phyloP scores from a whole-genome alignment of 2,329 filamentous ascomycete genomes.

The Aspergillus uvarum region DNA sequence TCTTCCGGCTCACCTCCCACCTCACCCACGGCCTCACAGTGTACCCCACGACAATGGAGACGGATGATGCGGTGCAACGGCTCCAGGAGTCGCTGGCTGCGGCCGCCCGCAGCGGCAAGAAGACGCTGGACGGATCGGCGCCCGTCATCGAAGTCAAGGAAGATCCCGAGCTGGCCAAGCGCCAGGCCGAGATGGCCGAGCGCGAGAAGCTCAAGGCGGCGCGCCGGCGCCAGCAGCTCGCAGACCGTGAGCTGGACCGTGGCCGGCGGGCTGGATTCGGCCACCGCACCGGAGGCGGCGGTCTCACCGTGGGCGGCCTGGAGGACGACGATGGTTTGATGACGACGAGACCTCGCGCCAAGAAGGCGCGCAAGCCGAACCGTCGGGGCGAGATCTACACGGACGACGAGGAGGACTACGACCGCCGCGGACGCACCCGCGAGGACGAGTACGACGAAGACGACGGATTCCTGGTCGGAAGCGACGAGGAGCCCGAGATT shows the following conservation, averaged over 20 bases:
- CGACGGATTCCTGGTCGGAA: slow-evolving; percentile 69
- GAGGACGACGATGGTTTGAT: slow-evolving; percentile 57
- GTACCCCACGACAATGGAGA: slow-evolving; percentile 54
- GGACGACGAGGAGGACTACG: slow-evolving; percentile 51
- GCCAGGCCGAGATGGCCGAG: slow-evolving; percentile 59
- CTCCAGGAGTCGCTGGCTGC: slow-evolving; percentile 61
- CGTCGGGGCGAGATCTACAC: slow-evolving; percentile 51
- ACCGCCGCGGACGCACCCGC: slow-evolving; percentile 52
- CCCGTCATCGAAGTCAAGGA: slow-evolving; percentile 59
- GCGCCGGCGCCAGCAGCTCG: slow-evolving; percentile 56
- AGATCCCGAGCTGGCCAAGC: slow-evolving; percentile 62
- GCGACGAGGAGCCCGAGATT: slow-evolving; percentile 50
- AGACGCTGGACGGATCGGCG: slow-evolving; percentile 52
- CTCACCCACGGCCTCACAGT: slow-evolving; percentile 61
- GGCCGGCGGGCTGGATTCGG: slow-evolving; percentile 50
- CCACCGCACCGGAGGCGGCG: slow-evolving; percentile 47
- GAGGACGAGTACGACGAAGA: slow-evolving; percentile 82
- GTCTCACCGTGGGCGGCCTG: slow-evolving; percentile 56
- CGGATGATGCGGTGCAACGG: slow-evolving; percentile 61
- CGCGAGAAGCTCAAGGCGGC: slow-evolving; percentile 57
- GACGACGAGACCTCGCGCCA: slow-evolving; percentile 41
- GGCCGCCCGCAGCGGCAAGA: slow-evolving; percentile 54
- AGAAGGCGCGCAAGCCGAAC: slow-evolving; percentile 41
- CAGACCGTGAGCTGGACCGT: slow-evolving; percentile 56
- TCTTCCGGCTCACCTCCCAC: slow-evolving; percentile 63